Evolutionary conservation across 805 yeast species (phyloP).

Genomic region (Ogataea methylovora): DNA sequence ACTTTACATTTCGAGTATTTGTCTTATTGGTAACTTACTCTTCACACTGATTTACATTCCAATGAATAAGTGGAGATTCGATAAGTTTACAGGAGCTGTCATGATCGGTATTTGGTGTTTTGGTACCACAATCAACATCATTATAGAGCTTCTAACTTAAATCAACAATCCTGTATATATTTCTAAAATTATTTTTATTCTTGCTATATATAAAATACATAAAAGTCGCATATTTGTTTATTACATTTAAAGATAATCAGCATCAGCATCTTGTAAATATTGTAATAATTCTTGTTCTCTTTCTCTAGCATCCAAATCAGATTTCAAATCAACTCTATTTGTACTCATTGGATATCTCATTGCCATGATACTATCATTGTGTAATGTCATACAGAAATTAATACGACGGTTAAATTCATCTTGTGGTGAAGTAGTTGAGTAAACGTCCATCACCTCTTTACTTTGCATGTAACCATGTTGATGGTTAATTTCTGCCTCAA

Average conservation of each 20-base stretch:
- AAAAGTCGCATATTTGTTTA: too few species aligned
- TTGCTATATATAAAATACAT: background rate
- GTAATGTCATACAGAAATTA: constrained; percentile 80
- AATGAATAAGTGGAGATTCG: constrained; percentile 31
- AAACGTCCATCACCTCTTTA: constrained; percentile 76
- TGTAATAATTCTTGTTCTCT: constrained; percentile 38
- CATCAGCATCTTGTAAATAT: constrained; percentile 42
- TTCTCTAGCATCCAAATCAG: constrained; percentile 48
- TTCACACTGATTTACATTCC: constrained; percentile 33
- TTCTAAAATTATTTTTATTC: background rate
- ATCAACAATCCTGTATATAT: background rate
- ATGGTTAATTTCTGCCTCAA: constrained; percentile 90
- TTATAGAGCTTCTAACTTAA: constrained; percentile 17
- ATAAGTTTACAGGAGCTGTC: constrained; percentile 28
- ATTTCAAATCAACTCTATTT: constrained; percentile 40
- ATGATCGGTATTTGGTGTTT: constrained; percentile 34
- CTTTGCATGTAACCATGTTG: constrained; percentile 88
- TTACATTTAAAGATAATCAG: constrained; percentile 2
- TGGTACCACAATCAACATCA: constrained; percentile 27
- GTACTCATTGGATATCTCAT: constrained; percentile 82
- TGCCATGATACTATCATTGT: constrained; percentile 87
- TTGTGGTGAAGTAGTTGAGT: constrained; percentile 85
- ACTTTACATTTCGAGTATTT: constrained; percentile 32
- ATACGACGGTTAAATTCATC: constrained; percentile 87
- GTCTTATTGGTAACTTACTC: constrained; percentile 30